Evolutionary conservation across 441 rosid species (phyloP).

Genomic region (Raphanus hybrid): DNA sequence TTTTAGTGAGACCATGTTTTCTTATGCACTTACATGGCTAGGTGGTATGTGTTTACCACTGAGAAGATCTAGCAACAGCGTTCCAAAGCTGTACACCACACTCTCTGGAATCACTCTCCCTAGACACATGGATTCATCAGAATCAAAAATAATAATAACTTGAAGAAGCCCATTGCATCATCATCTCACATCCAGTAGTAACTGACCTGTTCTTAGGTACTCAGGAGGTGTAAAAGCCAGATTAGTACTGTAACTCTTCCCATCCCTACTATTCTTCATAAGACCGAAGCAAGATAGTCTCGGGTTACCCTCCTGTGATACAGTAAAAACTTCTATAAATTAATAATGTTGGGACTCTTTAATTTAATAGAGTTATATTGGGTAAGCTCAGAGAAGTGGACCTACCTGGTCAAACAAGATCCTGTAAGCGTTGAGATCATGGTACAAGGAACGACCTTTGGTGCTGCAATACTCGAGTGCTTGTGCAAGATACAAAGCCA

Average conservation of each 20-base stretch:
- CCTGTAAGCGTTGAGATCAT: conserved; percentile 95
- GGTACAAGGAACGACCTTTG: conserved; percentile 93
- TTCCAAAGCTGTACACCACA: conserved; percentile 95
- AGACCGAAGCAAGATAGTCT: conserved; percentile 97
- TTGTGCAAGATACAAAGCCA: conserved; percentile 90
- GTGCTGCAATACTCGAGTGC: conserved; percentile 90
- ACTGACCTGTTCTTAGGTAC: conserved; percentile 89
- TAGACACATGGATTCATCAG: conserved; percentile 43
- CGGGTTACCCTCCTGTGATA: conserved; percentile 96
- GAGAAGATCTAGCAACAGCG: conserved; percentile 94
- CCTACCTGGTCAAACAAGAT: conserved; percentile 98
- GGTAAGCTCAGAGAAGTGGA: conserved; percentile 42
- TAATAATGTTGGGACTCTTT: no score
- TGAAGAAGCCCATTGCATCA: conserved; percentile 20
- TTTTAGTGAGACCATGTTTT: not conserved
- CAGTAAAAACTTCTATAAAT: no score
- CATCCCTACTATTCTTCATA: conserved; percentile 98
- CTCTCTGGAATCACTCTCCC: conserved; percentile 95
- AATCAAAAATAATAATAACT: not conserved
- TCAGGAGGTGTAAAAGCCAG: conserved; percentile 99
- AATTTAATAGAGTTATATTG: no score
- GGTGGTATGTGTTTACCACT: conserved; percentile 98
- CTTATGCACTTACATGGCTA: conserved; percentile 65
- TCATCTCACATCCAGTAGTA: conserved; percentile 11
- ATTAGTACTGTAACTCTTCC: conserved; percentile 97